phyloP scores from a whole-genome alignment of 176 grass and related monocot genomes.

The Cocos nucifera region DNA sequence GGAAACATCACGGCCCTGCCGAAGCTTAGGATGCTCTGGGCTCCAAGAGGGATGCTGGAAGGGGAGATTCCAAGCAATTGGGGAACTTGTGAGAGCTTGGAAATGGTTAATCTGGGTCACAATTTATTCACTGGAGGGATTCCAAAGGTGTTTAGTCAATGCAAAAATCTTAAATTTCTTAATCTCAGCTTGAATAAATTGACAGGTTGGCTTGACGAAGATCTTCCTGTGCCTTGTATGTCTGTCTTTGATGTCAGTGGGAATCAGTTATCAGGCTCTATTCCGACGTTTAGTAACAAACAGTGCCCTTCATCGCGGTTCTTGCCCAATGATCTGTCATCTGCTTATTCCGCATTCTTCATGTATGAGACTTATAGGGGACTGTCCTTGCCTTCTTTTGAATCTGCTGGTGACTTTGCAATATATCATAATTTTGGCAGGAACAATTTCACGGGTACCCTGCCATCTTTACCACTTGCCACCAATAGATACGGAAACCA shows the following conservation, averaged over 20 bases:
- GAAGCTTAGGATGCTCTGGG: constrained; percentile 35
- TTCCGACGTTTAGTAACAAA: constrained; percentile 26
- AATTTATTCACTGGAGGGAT: constrained; percentile 33
- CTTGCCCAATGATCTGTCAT: background rate
- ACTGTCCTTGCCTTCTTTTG: background rate
- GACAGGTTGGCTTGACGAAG: constrained; percentile 21
- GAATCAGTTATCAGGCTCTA: constrained; percentile 29
- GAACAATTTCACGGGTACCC: background rate
- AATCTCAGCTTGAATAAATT: constrained; percentile 43
- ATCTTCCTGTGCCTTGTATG: constrained; percentile 30
- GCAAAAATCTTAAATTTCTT: constrained; percentile 38
- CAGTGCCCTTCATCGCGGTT: constrained; percentile 15
- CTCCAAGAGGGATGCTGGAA: constrained; percentile 27
- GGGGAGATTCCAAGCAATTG: constrained; percentile 30
- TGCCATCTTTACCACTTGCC: constrained; percentile 2
- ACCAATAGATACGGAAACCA: background rate
- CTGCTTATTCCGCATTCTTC: constrained; percentile 4
- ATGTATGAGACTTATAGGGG: background rate
- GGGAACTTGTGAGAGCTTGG: constrained; percentile 35
- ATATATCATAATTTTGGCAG: constrained; percentile 5
- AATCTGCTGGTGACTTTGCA: background rate
- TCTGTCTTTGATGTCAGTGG: constrained; percentile 33
- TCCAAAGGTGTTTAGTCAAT: constrained; percentile 13
- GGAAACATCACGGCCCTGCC: constrained; percentile 33
- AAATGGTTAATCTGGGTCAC: constrained; percentile 35